Percentiles rank a stretch among this genome's conserved stretches.
Evolutionary conservation across 2,329 filamentous ascomycete genomes (phyloP).

Genomic region (Aspergillus niger): DNA sequence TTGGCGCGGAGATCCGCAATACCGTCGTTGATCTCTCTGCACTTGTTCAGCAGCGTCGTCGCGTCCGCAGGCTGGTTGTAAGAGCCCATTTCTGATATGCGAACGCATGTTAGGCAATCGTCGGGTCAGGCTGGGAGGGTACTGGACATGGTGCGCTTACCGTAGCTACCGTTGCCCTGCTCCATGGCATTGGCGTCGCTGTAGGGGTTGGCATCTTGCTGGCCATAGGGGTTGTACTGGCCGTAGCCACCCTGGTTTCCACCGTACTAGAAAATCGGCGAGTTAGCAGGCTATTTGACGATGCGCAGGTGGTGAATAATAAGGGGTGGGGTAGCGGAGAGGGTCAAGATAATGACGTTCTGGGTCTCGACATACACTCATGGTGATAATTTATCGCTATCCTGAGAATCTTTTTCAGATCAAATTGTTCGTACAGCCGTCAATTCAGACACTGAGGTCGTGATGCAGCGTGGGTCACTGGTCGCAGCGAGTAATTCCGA

Average conservation of each 20-base stretch:
- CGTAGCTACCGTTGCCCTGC: slow-evolving; percentile 41
- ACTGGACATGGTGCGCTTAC: slow-evolving; percentile 21
- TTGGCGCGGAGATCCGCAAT: slow-evolving; percentile 74
- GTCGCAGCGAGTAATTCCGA: not conserved
- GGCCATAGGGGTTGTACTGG: slow-evolving; percentile 58
- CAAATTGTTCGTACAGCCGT: not conserved
- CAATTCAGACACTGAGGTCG: not conserved
- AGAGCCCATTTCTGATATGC: slow-evolving; percentile 45
- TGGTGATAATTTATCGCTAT: slow-evolving; percentile 13
- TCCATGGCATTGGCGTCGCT: slow-evolving; percentile 33
- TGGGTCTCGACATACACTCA: slow-evolving; percentile 19
- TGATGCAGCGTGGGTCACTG: not conserved
- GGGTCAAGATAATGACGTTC: not conserved
- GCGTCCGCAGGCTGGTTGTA: slow-evolving; percentile 55
- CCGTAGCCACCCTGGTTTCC: slow-evolving; percentile 49
- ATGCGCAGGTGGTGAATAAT: slow-evolving; percentile 6
- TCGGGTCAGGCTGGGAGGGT: not conserved
- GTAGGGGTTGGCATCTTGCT: slow-evolving; percentile 32
- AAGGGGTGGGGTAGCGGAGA: not conserved
- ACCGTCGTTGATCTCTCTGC: slow-evolving; percentile 74
- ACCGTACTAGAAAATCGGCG: slow-evolving; percentile 27
- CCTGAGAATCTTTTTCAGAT: not conserved
- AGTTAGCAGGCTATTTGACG: slow-evolving; percentile 24
- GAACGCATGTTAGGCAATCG: not conserved
- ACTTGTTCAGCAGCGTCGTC: slow-evolving; percentile 81